Evolutionary conservation across 2,329 filamentous ascomycete genomes (phyloP).

Genomic region (Ophiosphaerella korrae): DNA sequence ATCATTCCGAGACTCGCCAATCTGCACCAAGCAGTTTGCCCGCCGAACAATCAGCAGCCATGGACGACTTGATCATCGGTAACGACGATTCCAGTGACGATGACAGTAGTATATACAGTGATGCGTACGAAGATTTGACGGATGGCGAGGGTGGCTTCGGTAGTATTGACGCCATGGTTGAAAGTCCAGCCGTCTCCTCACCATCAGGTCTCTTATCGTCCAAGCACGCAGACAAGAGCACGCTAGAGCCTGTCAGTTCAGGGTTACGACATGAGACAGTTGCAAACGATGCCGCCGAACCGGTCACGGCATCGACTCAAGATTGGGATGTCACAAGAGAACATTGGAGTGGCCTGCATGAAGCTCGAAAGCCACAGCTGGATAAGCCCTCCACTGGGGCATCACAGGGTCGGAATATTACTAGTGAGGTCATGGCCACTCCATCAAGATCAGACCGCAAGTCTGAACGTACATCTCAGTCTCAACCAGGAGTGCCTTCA

Average conservation of each 20-base stretch:
- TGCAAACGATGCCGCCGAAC: slow-evolving; percentile 10
- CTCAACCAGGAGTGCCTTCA: neutral
- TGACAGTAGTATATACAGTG: slow-evolving; percentile 68
- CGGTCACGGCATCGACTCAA: slow-evolving; percentile 30
- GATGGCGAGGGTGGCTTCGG: slow-evolving; percentile 71
- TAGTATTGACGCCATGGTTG: slow-evolving; percentile 74
- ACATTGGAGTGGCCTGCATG: slow-evolving; percentile 71
- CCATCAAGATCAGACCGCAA: slow-evolving; percentile 11
- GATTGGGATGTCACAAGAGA: slow-evolving; percentile 72
- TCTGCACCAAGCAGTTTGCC: slow-evolving; percentile 4
- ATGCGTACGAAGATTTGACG: slow-evolving; percentile 75
- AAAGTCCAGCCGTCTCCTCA: slow-evolving; percentile 56
- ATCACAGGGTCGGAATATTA: slow-evolving; percentile 6
- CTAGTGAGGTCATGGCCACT: slow-evolving; percentile 15
- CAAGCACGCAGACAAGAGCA: slow-evolving; percentile 26
- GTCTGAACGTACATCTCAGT: neutral
- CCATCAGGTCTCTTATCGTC: slow-evolving; percentile 29
- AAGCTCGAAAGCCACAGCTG: slow-evolving; percentile 57
- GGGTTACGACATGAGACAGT: slow-evolving; percentile 14
- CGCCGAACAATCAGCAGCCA: slow-evolving; percentile 3
- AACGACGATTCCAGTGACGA: slow-evolving; percentile 41
- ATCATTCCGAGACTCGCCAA: neutral
- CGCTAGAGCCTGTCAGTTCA: slow-evolving; percentile 17
- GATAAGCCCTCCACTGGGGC: slow-evolving; percentile 8
- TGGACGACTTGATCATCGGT: slow-evolving; percentile 1